Percentiles rank a stretch among this genome's conserved stretches.
These are phyloP conservation scores for Zymoseptoria pseudotritici DNA, from an alignment of 2,329 filamentous ascomycete species.

Conservation along the genomic window DNA sequence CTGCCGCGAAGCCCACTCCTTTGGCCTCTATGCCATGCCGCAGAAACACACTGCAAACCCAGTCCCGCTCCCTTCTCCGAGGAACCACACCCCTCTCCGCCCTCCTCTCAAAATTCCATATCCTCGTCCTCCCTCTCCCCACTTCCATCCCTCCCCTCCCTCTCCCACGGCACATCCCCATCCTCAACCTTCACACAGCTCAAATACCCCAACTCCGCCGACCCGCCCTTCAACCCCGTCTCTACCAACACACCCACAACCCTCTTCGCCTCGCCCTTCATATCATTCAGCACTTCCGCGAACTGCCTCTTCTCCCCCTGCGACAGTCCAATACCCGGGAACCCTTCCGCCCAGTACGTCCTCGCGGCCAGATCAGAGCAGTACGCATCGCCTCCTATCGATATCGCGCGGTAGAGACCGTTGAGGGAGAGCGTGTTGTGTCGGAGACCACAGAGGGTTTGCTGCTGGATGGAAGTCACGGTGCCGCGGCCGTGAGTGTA, in stretches of 20 bases:
- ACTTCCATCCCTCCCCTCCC: background rate
- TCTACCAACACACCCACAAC: conserved; percentile 26
- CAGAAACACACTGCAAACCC: background rate
- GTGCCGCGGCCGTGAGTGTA: background rate
- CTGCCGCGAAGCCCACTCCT: background rate
- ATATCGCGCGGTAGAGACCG: conserved; percentile 27
- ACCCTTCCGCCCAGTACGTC: conserved; percentile 12
- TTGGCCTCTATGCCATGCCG: background rate
- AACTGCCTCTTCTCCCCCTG: background rate
- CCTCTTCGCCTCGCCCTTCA: conserved; percentile 27
- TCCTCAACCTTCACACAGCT: conserved; percentile 27
- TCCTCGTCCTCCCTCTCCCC: conserved; percentile 3
- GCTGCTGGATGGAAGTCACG: background rate
- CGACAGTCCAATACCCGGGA: conserved; percentile 5
- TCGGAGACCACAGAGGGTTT: conserved; percentile 7
- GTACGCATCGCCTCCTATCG: conserved; percentile 24
- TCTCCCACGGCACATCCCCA: conserved; percentile 28
- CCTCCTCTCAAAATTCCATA: background rate
- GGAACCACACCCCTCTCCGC: background rate
- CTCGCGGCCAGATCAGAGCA: conserved; percentile 21
- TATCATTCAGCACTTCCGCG: conserved; percentile 18
- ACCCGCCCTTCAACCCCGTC: conserved; percentile 10
- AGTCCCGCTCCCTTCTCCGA: background rate
- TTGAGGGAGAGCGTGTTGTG: conserved; percentile 6
- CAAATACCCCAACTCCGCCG: conserved; percentile 28